A percentile compares a stretch with the other conserved stretches of the same genome.
phyloP scores from a whole-genome alignment of 2,329 filamentous ascomycete species.

The Passalora sequoiae region DNA sequence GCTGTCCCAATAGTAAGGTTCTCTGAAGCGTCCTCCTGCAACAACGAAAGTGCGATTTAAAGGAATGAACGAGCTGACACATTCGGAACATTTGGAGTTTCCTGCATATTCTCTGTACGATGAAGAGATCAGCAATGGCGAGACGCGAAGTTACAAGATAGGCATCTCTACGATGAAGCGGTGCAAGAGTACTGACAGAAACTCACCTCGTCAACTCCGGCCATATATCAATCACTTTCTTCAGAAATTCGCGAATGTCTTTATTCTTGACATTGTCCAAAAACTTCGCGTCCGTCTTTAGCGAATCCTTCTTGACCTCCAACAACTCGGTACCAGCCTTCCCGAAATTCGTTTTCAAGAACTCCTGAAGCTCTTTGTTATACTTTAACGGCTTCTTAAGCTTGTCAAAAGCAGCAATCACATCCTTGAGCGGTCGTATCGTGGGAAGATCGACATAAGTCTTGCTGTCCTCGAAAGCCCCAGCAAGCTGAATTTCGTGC shows the following conservation, averaged over 20 bases:
- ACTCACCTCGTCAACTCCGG: constrained; percentile 62
- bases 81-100: constrained; percentile 52
- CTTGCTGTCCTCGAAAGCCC: constrained; percentile 63
- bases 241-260: constrained; percentile 56
- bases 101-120: constrained; percentile 54
- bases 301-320: constrained; percentile 47
- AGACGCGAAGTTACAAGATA: too few relatives aligned
- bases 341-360: constrained; percentile 60
- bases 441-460: constrained; percentile 64
- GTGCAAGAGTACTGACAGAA: too few relatives aligned
- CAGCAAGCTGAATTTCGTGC: constrained; percentile 57
- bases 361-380: constrained; percentile 57
- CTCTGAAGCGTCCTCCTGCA: constrained; percentile 64
- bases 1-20: constrained; percentile 54
- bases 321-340: constrained; percentile 59
- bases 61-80: constrained; percentile 61
- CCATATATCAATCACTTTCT: constrained; percentile 65
- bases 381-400: constrained; percentile 59
- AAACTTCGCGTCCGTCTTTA: constrained; percentile 55
- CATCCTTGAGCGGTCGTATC: constrained; percentile 53
- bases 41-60: constrained; percentile 65
- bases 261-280: constrained; percentile 53
- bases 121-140: too few relatives aligned
- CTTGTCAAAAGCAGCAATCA: constrained; percentile 56
- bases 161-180: too few relatives aligned